A percentile compares a stretch with the other conserved stretches of the same genome.
Conservation (phyloP, 805 yeast species). For the Naumovozyma dairenensis region DNA sequence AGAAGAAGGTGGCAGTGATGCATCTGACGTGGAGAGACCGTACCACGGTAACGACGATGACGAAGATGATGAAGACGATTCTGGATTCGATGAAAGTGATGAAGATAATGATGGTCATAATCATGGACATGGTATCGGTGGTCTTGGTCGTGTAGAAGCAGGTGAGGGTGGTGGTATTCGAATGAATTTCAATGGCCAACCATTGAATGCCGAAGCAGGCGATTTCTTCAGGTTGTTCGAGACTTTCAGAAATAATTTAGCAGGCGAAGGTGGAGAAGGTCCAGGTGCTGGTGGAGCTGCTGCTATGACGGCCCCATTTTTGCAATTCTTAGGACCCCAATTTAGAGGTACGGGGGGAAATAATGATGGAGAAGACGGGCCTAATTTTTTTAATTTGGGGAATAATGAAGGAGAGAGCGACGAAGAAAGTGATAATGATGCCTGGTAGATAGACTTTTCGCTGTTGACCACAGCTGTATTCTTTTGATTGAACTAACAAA, state of each 20-base stretch:
- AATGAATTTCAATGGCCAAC: no score
- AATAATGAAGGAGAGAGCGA: constrained; percentile 5
- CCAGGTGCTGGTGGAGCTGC: constrained; percentile 13
- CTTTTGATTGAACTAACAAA: no score
- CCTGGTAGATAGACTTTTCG: no score
- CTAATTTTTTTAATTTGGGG: constrained; percentile 4
- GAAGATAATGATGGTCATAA: constrained; percentile 1
- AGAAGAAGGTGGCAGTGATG: constrained; percentile 7
- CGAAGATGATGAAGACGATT: constrained; percentile 12
- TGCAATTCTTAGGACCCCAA: constrained; percentile 18
- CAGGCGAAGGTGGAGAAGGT: constrained; percentile 9
- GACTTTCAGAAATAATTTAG: constrained; percentile 17
- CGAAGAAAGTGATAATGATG: constrained; percentile 1
- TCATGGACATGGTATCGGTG: constrained; percentile 8
- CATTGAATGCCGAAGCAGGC: no score
- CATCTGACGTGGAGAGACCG: constrained; percentile 3
- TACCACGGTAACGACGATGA: constrained; percentile 13
- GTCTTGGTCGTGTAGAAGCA: constrained; percentile 11
- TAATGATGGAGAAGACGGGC: constrained; percentile 8
- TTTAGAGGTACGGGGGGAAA: constrained; percentile 9
- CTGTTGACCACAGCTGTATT: no score
- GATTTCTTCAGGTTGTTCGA: constrained; percentile 22
- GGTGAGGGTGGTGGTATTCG: no score
- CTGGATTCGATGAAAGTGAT: constrained; percentile 10
- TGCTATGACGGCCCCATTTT: constrained; percentile 14